Base-by-base conservation (phyloP, 345 rosid species). In the Erysimum cheiranthoides region DNA sequence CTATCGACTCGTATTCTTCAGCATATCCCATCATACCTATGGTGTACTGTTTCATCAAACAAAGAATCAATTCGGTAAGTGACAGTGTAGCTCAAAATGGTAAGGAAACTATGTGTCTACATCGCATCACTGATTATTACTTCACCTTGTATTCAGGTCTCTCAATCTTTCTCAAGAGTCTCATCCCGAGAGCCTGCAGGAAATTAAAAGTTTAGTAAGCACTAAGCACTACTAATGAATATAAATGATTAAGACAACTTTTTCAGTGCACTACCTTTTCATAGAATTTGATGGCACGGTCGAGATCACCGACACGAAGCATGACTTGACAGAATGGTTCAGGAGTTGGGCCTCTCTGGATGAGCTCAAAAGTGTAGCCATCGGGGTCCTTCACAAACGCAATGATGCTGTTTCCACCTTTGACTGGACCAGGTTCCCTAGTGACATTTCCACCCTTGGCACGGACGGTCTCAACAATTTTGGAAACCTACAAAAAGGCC, bases 301-400 rank as follows among this genome's bases (percentile, higher is more conserved):
- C 92, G 21, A 92, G 80, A 76, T 95, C 96, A 68, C 99, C 97
- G 38, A 87, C 93, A 68, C 97, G 97, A 68, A 95, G 93, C 97
- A 92, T 95, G 14, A 95, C 87, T 88, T 95, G 97, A 75, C 97
- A 95, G 25, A 95, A 84, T 39, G 99, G 99, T 73, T 92, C 92
- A 64, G 96, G 97, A 45, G 97, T 92, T 52, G 88, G 84, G 51
- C 87, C 96, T 68, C 97, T 83, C 73, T 95, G 96, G 71, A 95
- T 92, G 40, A 94, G 81, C 86, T 94, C 93, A 75, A 94, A 94
- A 45, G 61, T 12, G 62, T 90, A 94, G 43, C 97, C 97, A 85
- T 94, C 97, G n/a, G 95, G 98, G 82, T 94, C 98, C 89, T 94
- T 95, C 42, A 92, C 93, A 77, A 92, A 90, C 16, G 97, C 97